A percentile compares a stretch with the other conserved stretches of the same genome.
phyloP scores from a whole-genome alignment of 1,284 basidiomycete species.

The Somion occarium region DNA sequence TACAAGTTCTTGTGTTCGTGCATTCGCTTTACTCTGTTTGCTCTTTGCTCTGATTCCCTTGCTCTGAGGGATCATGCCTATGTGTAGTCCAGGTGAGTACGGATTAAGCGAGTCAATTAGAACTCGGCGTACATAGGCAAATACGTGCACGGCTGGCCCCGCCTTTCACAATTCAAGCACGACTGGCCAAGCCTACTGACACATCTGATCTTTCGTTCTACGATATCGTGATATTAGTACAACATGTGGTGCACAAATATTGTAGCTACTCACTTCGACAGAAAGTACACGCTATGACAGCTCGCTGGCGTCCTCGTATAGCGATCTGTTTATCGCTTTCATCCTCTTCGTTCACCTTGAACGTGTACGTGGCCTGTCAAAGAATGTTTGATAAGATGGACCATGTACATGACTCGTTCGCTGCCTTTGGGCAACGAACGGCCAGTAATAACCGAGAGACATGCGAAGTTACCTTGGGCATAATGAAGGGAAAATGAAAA shows the following conservation, averaged over 20 bases:
- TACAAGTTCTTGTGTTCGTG: neutral
- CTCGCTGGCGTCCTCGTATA: neutral
- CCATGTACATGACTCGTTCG: too few species aligned
- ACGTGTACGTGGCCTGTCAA: neutral
- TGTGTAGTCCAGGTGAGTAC: neutral
- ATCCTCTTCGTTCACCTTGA: neutral
- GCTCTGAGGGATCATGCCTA: neutral
- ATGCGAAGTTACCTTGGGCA: neutral
- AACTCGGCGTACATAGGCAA: neutral
- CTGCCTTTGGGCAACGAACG: neutral
- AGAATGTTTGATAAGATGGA: neutral
- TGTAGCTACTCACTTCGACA: neutral
- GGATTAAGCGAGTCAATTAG: neutral
- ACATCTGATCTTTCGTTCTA: neutral
- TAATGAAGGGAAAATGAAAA: neutral
- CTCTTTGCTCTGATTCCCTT: neutral
- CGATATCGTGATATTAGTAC: too few species aligned
- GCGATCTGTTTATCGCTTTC: neutral
- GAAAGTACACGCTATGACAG: neutral
- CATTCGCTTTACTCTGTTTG: neutral
- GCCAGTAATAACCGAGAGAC: neutral
- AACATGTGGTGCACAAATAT: neutral
- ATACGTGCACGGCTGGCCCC: neutral
- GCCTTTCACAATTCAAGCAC: constrained; percentile 1
- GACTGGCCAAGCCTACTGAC: neutral